Base-by-base conservation (phyloP, 2,329 filamentous ascomycete species). In the Penicillium glabrum region DNA sequence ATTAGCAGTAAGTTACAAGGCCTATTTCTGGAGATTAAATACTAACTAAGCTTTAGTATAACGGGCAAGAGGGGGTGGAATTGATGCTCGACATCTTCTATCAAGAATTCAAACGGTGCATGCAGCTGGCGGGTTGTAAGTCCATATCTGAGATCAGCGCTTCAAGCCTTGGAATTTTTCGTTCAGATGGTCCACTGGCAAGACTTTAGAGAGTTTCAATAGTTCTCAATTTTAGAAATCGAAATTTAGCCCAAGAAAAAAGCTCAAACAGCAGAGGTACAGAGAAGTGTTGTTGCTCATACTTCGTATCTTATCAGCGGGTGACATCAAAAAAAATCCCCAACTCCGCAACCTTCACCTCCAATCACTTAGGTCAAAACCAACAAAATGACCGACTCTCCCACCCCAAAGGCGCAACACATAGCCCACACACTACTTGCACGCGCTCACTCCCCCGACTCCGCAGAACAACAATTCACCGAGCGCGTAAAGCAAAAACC, bases 401-500 rank as follows among this genome's bases (percentile, higher is more conserved):
- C 67, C 24, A 51, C 63, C 46, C 53, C 69, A 56, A 69, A 67
- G 59, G 46, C 71, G 5, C 39, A 41, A 41, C 71, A 80, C 62
- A 75, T 84, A 10, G 86, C 85, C 0, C 82, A 86, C 61, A 77
- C 81, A 8, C 86, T 97, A 50, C 87, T 98, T 52, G 76, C 83
- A 6, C 87, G 90, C 67, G 91, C 91, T 10, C 91, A 96, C 76
- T 88, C 90, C 2, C 88, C 91, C 26, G 83, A 89, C 62, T 87
- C 84, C 56, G 85, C 87, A 53, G 78, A 80, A 33, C 83, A 86
- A 53, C 90, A 96, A 74, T 93, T 89, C 80, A 81, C 83, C 60
- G 90, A 96, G 62, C 92, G 92, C 75, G 86, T 96, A 72, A 86
- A 91, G 67, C 87, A 91, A 70, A 91, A 91, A 46, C 88, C 91